Conservation (phyloP, 1,284 basidiomycete genomes). For the Ceratobasidium sp. region DNA sequence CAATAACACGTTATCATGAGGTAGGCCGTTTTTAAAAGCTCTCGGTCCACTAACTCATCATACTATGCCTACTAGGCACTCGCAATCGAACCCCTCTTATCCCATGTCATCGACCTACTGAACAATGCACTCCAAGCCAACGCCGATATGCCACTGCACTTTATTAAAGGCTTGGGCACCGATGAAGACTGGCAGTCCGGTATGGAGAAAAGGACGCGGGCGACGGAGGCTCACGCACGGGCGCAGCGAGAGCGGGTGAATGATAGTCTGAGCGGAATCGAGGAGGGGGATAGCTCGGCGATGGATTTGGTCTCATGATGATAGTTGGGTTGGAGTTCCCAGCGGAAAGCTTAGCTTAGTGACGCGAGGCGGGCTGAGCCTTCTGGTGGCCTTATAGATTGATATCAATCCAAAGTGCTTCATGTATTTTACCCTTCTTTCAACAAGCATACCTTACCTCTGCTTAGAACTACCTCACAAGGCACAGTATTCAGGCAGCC, state of each 20-base stretch:
- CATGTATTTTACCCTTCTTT: no score
- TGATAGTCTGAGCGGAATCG: conserved; percentile 18
- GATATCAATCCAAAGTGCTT: no score
- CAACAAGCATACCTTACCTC: no score
- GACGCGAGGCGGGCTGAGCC: no score
- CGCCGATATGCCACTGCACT: conserved; percentile 48
- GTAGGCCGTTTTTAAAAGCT: conserved; percentile 56
- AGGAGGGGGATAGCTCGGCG: conserved; percentile 22
- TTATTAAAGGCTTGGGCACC: conserved; percentile 44
- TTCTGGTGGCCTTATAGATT: no score
- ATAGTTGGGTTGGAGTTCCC: no score
- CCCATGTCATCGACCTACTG: conserved; percentile 84
- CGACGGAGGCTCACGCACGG: conserved; percentile 12
- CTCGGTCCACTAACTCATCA: not conserved
- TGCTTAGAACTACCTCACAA: no score
- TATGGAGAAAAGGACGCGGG: conserved; percentile 29
- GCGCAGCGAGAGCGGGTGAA: conserved; percentile 12
- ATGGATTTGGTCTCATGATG: conserved; percentile 21
- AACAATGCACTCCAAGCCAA: conserved; percentile 80
- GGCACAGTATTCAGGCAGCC: no score
- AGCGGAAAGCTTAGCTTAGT: no score
- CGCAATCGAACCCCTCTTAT: conserved; percentile 86
- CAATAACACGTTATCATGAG: conserved; percentile 90
- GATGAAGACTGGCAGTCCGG: conserved; percentile 46
- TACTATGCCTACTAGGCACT: conserved; percentile 65